phyloP scores from a whole-genome alignment of 129 eudicot genomes.

The Rutidosis leptorrhynchoides region DNA sequence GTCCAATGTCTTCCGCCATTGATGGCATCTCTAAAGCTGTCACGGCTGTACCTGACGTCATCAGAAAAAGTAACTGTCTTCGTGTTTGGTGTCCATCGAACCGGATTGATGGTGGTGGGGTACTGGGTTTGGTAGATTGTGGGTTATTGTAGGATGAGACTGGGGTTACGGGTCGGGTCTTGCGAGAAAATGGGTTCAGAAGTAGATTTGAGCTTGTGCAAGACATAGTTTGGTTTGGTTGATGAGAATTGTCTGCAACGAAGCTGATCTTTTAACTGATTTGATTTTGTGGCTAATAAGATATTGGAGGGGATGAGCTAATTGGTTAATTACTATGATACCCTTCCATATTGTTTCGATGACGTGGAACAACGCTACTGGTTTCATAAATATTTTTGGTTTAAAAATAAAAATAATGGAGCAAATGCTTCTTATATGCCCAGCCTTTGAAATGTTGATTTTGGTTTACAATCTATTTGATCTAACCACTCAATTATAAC shows the following conservation, averaged over 20 bases:
- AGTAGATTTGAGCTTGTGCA: conserved; percentile 38
- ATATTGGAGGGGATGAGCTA: conserved; percentile 16
- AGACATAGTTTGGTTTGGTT: conserved; percentile 37
- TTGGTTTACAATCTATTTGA: no score
- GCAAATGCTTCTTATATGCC: no score
- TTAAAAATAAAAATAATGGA: no score
- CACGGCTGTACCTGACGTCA: conserved; percentile 51
- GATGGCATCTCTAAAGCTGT: conserved; percentile 56
- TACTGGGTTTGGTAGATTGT: conserved; percentile 20
- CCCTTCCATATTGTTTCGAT: conserved; percentile 2
- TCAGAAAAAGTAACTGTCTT: conserved; percentile 52
- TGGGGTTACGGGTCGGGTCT: conserved; percentile 22
- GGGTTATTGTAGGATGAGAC: conserved; percentile 24
- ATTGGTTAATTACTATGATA: conserved; percentile 14
- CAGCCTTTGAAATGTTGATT: no score
- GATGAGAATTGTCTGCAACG: conserved; percentile 15
- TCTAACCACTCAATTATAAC: no score
- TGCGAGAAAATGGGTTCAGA: conserved; percentile 25
- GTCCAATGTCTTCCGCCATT: conserved; percentile 64
- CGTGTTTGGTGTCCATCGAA: conserved; percentile 31
- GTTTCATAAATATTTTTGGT: conserved; percentile 10
- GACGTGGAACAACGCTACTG: conserved; percentile 19
- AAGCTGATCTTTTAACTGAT: conserved; percentile 12
- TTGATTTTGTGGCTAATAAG: conserved; percentile 31
- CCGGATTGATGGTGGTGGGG: conserved; percentile 27